Base-by-base conservation (phyloP, 768 basidiomycete genomes). In the Termitomyces heimii region DNA sequence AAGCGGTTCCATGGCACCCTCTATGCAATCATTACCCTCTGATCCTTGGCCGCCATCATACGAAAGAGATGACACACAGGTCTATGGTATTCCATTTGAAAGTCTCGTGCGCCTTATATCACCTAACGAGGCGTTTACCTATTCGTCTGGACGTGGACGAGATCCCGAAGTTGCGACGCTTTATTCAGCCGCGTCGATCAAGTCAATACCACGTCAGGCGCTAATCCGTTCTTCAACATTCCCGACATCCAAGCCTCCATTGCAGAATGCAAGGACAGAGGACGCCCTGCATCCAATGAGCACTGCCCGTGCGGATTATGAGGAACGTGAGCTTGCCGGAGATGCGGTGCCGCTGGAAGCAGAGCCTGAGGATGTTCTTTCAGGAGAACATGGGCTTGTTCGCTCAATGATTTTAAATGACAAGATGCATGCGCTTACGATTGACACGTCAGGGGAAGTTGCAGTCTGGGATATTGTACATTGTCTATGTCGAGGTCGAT, bases 401-500 rank as follows among this genome's bases (percentile, higher is more conserved):
- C 80, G 95, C 34, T 86, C 84, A 7, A 73, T 90, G 42, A 75
- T 96, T 47, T 73, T 98, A 42, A 97, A 92, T 69, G 93, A 98
- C 67, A 80, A 92, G 58, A 77, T 93, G 62, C 94, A 98, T 66
- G 93, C 89, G 20, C 74, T 99, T 44, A 94, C 93, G 0, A 87
- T 97, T 42, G 89, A 98, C 66, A 96, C 93, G 0, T 78, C 81
- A 1, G 94, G 94, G 5, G 85, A 90, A 63, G 87, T 98, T 12
- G 90, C 88, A 0, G 87, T 93, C 7, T 99, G 96, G 96, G 89
- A 98, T 73, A 83, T 99, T 57, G 80, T 94, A 12, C 78, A 86
- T 1, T 86, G 88, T 0, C 57, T 75, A 2, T 98, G 94, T 70
- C 69, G 86, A 4, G 96, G 96, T 1, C 71, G 78, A 48, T 95